phyloP scores from a whole-genome alignment of 148 eudicot genomes.

The Cornus florida region DNA sequence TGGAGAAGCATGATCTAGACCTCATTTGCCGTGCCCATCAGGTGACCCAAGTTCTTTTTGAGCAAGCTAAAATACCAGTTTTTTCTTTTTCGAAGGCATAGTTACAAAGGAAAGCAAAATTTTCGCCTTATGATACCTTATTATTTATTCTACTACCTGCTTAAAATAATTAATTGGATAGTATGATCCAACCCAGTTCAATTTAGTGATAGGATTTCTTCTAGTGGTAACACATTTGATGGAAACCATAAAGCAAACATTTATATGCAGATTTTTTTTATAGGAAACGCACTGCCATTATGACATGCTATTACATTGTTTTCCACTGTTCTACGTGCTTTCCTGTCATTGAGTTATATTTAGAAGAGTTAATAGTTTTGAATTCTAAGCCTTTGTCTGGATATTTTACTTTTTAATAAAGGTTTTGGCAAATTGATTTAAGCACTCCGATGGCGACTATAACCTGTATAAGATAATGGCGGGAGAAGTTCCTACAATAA shows the following conservation, averaged over 20 bases:
- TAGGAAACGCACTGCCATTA: background rate
- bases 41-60: constrained; percentile 30
- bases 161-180: background rate
- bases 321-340: background rate
- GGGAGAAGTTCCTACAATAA: background rate
- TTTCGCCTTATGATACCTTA: background rate
- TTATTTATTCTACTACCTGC: background rate
- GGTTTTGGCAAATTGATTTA: background rate
- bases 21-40: constrained; percentile 94
- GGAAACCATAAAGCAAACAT: background rate
- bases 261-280: no score
- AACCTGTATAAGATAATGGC: background rate
- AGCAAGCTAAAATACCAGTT: constrained; percentile 1
- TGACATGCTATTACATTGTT: no score
- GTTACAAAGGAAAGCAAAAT: background rate
- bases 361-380: no score
- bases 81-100: background rate
- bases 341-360: background rate
- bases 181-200: background rate
- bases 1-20: constrained; percentile 78
- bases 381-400: background rate
- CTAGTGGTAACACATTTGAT: background rate
- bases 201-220: background rate
- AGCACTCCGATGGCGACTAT: background rate
- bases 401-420: no score